Evolutionary conservation across 2,329 filamentous ascomycete genomes (phyloP), one percentile per base, ranked within the genome.

Genomic region (Xylariales sp.): DNA sequence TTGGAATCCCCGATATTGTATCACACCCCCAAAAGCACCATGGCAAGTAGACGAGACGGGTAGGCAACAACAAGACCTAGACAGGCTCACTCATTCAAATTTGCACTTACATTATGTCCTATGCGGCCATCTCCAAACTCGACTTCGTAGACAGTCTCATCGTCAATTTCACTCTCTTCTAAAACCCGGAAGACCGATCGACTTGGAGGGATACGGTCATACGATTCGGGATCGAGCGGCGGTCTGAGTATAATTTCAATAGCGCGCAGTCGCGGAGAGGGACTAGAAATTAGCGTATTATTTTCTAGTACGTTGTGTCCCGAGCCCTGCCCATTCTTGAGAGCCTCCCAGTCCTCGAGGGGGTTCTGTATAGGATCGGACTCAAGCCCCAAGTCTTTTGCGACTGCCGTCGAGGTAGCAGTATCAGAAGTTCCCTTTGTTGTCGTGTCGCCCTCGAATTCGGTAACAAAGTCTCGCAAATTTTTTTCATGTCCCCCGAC

Each of bases 81-180:
- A 18, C 50, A 63, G 23, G 14, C n/a, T 30, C 3, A 36, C n/a
- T 30, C 3, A 36, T 23, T 41, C 18, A 8, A 36, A 16, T 50
- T 57, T 10, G 34, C 34, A 81, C 83, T 79, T 79, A 86, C 84
- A 72, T 23, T 23, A 23, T 79, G 66, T 62, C 84, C 79, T 69
- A 81, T 71, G 57, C 80, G 78, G 30, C 83, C 84, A 70, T 86
- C 84, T 36, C 80, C 80, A 55, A 84, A 85, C 66, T 84, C 83
- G 10, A 83, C 77, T 4, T 71, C 74, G 50, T 82, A 83, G 28
- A 74, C 74, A 1, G 72, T 28, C 9, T 78, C 71, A 8, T 75
- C 73, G 0, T 72, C 72, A 0, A 72, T 67, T 14, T 76, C 68
- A 14, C 76, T 69, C 60, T 81, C 72, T 5, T 77, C 75, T 0